These are phyloP conservation scores for Trypanosoma scelopori DNA, from an alignment of 208 protist genomes.

Conservation along the genomic window DNA sequence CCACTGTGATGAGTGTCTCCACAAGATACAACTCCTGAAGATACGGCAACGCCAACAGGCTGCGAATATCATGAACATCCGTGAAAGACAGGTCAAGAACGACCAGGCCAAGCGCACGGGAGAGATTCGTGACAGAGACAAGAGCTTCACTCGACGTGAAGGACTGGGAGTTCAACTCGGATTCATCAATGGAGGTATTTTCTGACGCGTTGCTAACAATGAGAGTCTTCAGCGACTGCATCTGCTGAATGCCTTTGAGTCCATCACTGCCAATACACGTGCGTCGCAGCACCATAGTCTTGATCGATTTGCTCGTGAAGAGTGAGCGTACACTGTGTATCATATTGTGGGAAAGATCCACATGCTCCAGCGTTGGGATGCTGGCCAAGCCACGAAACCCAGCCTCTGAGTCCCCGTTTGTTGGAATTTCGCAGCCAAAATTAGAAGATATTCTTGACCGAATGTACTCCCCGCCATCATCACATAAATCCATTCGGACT, in stretches of 20 bases:
- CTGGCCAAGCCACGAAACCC: conserved; percentile 54
- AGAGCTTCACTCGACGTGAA: neutral
- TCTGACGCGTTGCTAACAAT: conserved; percentile 57
- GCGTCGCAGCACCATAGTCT: conserved; percentile 51
- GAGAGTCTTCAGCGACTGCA: conserved; percentile 56
- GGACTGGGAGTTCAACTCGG: neutral
- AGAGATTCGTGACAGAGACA: conserved; percentile 13
- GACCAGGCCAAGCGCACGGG: conserved; percentile 5
- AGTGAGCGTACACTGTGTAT: conserved; percentile 56
- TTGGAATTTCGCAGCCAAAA: neutral
- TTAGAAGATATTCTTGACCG: neutral
- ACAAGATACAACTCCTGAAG: conserved; percentile 25
- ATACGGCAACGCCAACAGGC: conserved; percentile 27
- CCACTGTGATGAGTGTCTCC: conserved; percentile 34
- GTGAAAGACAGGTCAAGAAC: conserved; percentile 27
- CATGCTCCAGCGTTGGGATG: conserved; percentile 58
- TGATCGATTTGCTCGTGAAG: conserved; percentile 59
- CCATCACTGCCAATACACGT: conserved; percentile 54
- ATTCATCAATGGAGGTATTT: conserved; percentile 34
- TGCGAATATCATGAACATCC: conserved; percentile 31
- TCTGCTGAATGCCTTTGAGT: conserved; percentile 44
- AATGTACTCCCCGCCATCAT: neutral
- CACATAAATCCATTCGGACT: neutral
- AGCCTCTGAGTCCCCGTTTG: conserved; percentile 33
- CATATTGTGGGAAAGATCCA: conserved; percentile 68